Percentiles rank a stretch among this genome's conserved stretches.
Evolutionary conservation across 306 rosid genomes (phyloP).

Genomic region (Ormosia emarginata): DNA sequence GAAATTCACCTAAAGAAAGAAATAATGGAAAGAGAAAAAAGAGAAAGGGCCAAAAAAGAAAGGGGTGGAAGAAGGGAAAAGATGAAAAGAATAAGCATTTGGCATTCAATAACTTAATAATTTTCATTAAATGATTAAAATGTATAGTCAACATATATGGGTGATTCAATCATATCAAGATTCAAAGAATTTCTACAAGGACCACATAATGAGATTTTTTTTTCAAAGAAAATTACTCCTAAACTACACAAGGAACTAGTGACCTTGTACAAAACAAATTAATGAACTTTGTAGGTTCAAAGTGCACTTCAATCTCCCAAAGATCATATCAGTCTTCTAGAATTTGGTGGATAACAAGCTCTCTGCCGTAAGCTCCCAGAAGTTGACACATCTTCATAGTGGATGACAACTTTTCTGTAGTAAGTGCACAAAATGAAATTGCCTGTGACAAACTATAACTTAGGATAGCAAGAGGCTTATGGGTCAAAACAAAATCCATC

Average conservation of each 20-base stretch:
- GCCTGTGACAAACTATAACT: neutral
- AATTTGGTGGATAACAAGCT: slow-evolving; percentile 15
- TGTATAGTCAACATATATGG: slow-evolving; percentile 6
- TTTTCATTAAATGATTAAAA: neutral
- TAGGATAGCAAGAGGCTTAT: slow-evolving; percentile 7
- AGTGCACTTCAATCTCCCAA: slow-evolving; percentile 23
- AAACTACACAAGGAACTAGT: slow-evolving; percentile 22
- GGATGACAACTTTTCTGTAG: slow-evolving; percentile 4
- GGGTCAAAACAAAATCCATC: slow-evolving; percentile 10
- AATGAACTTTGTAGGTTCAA: neutral
- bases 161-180: slow-evolving; percentile 4
- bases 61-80: neutral
- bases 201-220: neutral
- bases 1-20: no score
- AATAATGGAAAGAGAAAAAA: no score
- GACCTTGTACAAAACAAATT: slow-evolving; percentile 31
- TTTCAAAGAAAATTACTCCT: slow-evolving; percentile 2
- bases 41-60: no score
- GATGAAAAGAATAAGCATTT: neutral
- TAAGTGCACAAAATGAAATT: slow-evolving; percentile 22
- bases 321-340: slow-evolving; percentile 21
- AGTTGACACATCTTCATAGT: slow-evolving; percentile 15
- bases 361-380: neutral
- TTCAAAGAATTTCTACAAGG: slow-evolving; percentile 6
- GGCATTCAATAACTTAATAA: slow-evolving; percentile 5